Evolutionary conservation across 805 yeast genomes (phyloP).

Genomic region (Cyberlindnera petersonii): DNA sequence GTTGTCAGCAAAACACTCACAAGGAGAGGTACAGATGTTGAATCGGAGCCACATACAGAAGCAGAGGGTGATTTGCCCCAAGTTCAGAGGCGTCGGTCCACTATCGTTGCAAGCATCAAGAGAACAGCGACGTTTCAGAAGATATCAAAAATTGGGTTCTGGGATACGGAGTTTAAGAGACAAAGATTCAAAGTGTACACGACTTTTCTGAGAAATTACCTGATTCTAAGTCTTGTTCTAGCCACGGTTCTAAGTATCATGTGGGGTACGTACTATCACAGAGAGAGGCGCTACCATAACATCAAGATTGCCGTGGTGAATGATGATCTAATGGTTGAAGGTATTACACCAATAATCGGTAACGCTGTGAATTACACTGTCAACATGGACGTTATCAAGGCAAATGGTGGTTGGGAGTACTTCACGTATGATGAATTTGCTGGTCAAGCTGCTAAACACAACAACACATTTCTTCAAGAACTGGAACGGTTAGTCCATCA

Average conservation of each 20-base stretch:
- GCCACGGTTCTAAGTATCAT: slow-evolving; percentile 25
- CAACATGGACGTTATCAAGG: slow-evolving; percentile 3
- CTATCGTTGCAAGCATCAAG: slow-evolving; percentile 19
- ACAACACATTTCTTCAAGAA: slow-evolving; percentile 30
- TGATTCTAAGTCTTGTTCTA: slow-evolving; percentile 24
- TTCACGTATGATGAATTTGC: slow-evolving; percentile 24
- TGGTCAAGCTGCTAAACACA: slow-evolving; percentile 16
- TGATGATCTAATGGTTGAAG: slow-evolving; percentile 19
- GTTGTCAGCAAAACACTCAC: slow-evolving; percentile 6
- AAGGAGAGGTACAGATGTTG: background rate
- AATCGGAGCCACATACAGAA: background rate
- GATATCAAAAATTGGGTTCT: slow-evolving; percentile 20
- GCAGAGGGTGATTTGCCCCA: too few relatives aligned
- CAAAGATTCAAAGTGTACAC: slow-evolving; percentile 18
- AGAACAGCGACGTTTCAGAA: slow-evolving; percentile 13
- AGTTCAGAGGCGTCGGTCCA: slow-evolving; percentile 17
- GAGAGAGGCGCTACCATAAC: slow-evolving; percentile 16
- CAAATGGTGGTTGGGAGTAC: slow-evolving; percentile 29
- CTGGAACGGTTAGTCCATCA: slow-evolving; percentile 43
- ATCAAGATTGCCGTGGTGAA: slow-evolving; percentile 21
- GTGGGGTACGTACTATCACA: slow-evolving; percentile 27
- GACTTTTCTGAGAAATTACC: slow-evolving; percentile 18
- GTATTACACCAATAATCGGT: slow-evolving; percentile 20
- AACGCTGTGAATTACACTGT: slow-evolving; percentile 8
- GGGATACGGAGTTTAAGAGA: slow-evolving; percentile 20